Evolutionary conservation across 495 filamentous ascomycete genomes (phyloP).

Genomic region (Cladorrhinum samala): DNA sequence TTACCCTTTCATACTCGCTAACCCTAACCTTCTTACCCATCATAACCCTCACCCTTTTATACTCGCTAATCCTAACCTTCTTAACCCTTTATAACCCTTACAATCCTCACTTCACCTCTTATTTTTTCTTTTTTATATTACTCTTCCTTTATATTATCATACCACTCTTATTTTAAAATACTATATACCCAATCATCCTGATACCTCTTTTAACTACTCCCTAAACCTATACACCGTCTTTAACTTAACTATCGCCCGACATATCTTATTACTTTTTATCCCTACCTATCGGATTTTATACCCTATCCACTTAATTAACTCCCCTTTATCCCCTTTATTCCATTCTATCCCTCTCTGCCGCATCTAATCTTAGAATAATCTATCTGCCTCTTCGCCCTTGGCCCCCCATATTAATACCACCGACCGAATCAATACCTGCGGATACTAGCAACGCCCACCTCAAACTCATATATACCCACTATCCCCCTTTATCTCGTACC

Average conservation of each 20-base stretch:
- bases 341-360: not conserved
- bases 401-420: not conserved
- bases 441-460: not conserved
- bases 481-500: not conserved
- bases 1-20: no score
- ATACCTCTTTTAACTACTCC: not conserved
- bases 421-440: not conserved
- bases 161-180: no score
- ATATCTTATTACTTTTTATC: not conserved
- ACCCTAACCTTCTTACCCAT: no score
- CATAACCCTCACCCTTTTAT: no score
- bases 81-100: no score
- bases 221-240: not conserved
- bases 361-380: not conserved
- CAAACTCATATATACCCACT: not conserved
- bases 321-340: not conserved
- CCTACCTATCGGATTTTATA: not conserved
- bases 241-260: not conserved
- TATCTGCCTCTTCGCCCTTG: not conserved
- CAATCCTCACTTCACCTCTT: no score
- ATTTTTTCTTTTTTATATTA: no score
- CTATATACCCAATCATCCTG: no score
- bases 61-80: no score
- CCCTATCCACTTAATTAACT: not conserved
- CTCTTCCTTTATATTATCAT: no score